Conservation (phyloP, 495 filamentous ascomycete species). For the Elaphomyces granulatus region DNA sequence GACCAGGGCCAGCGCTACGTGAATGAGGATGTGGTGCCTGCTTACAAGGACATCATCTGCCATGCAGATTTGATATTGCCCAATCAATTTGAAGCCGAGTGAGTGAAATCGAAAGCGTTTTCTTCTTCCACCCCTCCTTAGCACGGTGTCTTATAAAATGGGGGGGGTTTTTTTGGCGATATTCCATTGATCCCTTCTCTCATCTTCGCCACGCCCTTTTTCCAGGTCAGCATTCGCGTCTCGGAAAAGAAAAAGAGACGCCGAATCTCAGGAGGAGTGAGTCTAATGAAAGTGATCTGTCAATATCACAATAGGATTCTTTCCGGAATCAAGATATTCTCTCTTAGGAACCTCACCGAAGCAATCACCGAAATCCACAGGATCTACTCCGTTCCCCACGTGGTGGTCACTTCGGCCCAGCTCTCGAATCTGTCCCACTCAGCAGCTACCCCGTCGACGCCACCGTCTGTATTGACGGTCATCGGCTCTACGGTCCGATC, state of each 20-base stretch:
- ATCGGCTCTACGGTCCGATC: conserved; percentile 61
- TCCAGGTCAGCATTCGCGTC: background rate
- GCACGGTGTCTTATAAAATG: conserved; percentile 4
- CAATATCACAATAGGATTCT: conserved; percentile 61
- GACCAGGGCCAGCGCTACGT: conserved; percentile 88
- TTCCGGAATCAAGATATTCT: conserved; percentile 67
- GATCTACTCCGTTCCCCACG: conserved; percentile 65
- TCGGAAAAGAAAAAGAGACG: conserved; percentile 1
- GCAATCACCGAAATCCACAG: conserved; percentile 68
- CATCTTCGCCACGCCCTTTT: background rate
- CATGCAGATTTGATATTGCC: conserved; percentile 86
- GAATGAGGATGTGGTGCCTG: conserved; percentile 72
- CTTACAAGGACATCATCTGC: conserved; percentile 63
- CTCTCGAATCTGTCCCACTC: conserved; percentile 24
- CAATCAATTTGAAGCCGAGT: conserved; percentile 97
- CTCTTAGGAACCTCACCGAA: conserved; percentile 50
- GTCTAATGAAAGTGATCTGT: too few species aligned
- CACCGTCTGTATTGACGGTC: conserved; percentile 46
- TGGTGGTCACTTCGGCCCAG: conserved; percentile 80
- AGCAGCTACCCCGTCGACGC: conserved; percentile 26
- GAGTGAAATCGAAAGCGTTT: conserved; percentile 16
- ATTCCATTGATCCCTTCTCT: background rate
- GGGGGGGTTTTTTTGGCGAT: too few species aligned
- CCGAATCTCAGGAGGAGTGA: too few species aligned
- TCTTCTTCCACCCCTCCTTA: conserved; percentile 1